phyloP scores from a whole-genome alignment of 257 asterid genomes.

The Nicotiana tomentosiformis region DNA sequence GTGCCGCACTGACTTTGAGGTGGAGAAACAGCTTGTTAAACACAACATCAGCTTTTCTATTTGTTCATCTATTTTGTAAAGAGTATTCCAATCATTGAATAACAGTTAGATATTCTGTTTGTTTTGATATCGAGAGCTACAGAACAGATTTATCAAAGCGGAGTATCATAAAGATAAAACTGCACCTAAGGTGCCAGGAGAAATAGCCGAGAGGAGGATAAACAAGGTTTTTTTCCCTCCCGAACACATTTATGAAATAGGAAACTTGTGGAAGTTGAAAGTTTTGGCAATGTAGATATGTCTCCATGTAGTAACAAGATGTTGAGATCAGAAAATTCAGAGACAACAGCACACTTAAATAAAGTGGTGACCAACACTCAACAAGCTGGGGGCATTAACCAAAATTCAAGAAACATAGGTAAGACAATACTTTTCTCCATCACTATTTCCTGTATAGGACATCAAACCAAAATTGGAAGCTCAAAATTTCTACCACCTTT shows the following conservation, averaged over 20 bases:
- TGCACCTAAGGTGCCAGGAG: neutral
- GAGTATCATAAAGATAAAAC: neutral
- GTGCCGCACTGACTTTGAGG: neutral
- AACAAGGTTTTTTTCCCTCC: neutral
- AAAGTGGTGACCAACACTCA: neutral
- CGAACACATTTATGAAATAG: neutral
- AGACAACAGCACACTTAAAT: neutral
- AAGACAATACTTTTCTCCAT: neutral
- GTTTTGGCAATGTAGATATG: neutral
- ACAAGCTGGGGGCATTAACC: neutral
- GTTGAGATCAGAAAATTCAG: neutral
- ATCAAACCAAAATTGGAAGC: conserved; percentile 1
- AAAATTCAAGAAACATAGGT: neutral
- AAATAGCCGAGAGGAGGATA: neutral
- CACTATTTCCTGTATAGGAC: neutral
- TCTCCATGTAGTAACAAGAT: neutral
- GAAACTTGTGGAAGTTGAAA: neutral
- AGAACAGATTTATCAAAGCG: neutral
- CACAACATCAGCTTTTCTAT: neutral
- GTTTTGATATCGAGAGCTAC: neutral
- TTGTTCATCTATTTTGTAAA: neutral
- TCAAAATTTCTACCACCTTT: neutral
- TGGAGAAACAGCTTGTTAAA: neutral
- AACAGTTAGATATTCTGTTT: neutral
- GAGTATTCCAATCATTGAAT: neutral